Conservation (phyloP, 2,329 filamentous ascomycete species). For the Penicillium sp. region DNA sequence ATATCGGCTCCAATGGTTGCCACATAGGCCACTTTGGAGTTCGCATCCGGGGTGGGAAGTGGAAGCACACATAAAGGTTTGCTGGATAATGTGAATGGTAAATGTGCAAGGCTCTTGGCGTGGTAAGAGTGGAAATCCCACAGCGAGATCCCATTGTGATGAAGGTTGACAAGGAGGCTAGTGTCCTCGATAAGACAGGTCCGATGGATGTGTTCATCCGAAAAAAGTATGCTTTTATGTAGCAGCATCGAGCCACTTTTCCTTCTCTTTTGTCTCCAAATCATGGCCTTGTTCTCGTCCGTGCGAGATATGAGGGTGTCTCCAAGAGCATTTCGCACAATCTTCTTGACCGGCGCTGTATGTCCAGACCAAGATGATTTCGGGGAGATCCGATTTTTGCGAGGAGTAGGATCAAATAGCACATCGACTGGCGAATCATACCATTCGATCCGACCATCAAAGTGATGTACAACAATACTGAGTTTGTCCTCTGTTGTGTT, state of each 20-base stretch:
- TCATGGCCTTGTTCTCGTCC: slow-evolving; percentile 72
- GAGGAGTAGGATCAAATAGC: slow-evolving; percentile 72
- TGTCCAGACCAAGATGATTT: slow-evolving; percentile 81
- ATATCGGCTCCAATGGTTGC: slow-evolving; percentile 81
- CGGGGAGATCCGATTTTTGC: slow-evolving; percentile 60
- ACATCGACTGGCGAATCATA: slow-evolving; percentile 77
- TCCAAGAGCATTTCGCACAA: slow-evolving; percentile 81
- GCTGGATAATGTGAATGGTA: slow-evolving; percentile 61
- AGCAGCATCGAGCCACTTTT: slow-evolving; percentile 58
- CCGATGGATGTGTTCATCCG: slow-evolving; percentile 72
- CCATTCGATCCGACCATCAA: slow-evolving; percentile 81
- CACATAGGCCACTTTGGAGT: slow-evolving; percentile 64
- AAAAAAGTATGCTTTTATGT: slow-evolving; percentile 68
- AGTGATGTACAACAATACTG: slow-evolving; percentile 76
- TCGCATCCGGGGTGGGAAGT: slow-evolving; percentile 62
- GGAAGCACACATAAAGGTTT: slow-evolving; percentile 79
- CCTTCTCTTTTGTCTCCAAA: slow-evolving; percentile 71
- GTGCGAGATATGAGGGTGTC: slow-evolving; percentile 80
- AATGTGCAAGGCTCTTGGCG: slow-evolving; percentile 61
- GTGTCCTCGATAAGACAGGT: slow-evolving; percentile 78
- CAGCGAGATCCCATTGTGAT: slow-evolving; percentile 68
- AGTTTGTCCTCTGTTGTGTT: slow-evolving; percentile 62
- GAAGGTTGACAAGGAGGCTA: slow-evolving; percentile 77
- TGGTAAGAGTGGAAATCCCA: slow-evolving; percentile 72
- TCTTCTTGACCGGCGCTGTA: slow-evolving; percentile 76